Base-by-base conservation (phyloP, 2,329 filamentous ascomycete genomes). In the Chaetomium olivaceum region DNA sequence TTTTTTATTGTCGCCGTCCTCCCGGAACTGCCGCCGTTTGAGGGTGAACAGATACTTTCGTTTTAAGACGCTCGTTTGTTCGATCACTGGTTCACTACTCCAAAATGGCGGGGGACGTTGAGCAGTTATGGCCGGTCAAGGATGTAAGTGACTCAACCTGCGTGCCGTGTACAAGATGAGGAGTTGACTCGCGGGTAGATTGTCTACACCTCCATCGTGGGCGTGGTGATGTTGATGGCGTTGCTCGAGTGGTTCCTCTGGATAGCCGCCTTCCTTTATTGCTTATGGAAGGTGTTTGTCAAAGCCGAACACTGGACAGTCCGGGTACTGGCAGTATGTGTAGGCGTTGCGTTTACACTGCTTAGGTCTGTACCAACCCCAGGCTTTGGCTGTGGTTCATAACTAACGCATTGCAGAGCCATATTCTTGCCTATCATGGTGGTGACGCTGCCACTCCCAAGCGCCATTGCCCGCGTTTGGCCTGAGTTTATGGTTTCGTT, bases 381-480 rank as follows among this genome's bases (percentile, higher is more conserved):
- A 0, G 19, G 29, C 8, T 16, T 19, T 16, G 31, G n/a, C 14
- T 16, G 27, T 11, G 14, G 19, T 36, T n/a, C 14, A 36, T 3
- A 21, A 27, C 54, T 64, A 50, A 67, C 61, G 23, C 36, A 16
- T 29, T 43, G 25, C 50, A 61, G 92, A 73, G 83, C 84, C 62
- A 90, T 96, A 46, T 98, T 97, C 78, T 82, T 98, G 31, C 94
- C 94, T 0, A 91, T 97, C 70, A 97, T 98, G 93, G 78, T 97
- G 25, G 92, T 97, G 57, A 98, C 93, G 0, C 82, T 98, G 4
- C 94, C 94, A 0, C 82, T 98, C 2, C 94, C 94, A 0, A 78
- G 82, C 23, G 84, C 87, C 65, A 82, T 97, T 55, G 89, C 89
- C 8, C 82, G 85, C 66, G 85, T 91, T 71, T 96, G 94, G 79